Percentiles rank a stretch among this genome's conserved stretches.
Evolutionary conservation across 148 eudicot genomes (phyloP).

Genomic region (Oxyria digyna): DNA sequence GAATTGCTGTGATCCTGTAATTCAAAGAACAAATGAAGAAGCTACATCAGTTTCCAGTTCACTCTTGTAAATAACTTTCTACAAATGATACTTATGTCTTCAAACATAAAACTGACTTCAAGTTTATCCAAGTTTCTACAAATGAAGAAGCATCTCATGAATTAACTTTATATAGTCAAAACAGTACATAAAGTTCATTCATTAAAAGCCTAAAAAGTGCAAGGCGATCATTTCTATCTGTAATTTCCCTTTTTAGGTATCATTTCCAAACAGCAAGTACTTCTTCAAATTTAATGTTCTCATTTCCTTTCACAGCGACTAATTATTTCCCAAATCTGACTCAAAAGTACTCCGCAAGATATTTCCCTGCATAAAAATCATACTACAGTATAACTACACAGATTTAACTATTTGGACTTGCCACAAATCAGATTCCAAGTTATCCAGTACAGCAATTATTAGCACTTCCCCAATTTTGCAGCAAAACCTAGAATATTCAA

Average conservation of each 20-base stretch:
- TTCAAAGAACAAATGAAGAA: neutral
- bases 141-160: too few relatives aligned
- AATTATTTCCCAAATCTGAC: neutral
- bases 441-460: neutral
- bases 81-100: neutral
- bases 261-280: neutral
- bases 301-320: neutral
- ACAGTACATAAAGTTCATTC: neutral
- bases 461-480: neutral
- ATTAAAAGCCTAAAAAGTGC: neutral
- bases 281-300: neutral
- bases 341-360: neutral
- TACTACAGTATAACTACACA: neutral
- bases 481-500: neutral
- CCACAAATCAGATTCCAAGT: neutral
- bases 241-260: neutral
- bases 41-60: neutral
- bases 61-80: neutral
- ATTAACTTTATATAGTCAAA: too few relatives aligned
- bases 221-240: neutral
- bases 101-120: neutral
- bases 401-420: neutral
- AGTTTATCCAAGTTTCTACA: neutral
- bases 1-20: conserved; percentile 36
- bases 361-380: neutral